Conservation (phyloP, 2,329 filamentous ascomycete genomes). For the Thelonectria olida region DNA sequence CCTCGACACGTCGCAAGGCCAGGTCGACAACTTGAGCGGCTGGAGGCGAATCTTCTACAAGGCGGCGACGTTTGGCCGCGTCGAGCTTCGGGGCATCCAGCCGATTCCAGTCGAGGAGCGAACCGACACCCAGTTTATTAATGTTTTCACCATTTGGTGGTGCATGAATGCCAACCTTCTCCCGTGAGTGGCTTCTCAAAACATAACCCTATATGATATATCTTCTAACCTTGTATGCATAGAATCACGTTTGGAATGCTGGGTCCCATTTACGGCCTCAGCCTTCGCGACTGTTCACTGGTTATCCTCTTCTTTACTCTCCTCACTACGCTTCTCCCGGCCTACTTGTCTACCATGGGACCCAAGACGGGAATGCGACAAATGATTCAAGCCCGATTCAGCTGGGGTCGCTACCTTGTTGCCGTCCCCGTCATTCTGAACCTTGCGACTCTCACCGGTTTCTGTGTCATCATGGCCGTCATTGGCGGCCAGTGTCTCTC, state of each 20-base stretch:
- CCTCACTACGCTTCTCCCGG: conserved; percentile 49
- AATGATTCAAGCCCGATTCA: conserved; percentile 56
- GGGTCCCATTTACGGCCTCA: conserved; percentile 52
- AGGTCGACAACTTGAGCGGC: conserved; percentile 5
- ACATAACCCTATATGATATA: too few species aligned
- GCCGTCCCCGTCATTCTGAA: conserved; percentile 50
- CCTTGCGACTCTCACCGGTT: conserved; percentile 57
- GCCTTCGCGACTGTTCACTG: conserved; percentile 52
- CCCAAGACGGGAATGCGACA: conserved; percentile 57
- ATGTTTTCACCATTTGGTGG: conserved; percentile 44
- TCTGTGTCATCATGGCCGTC: conserved; percentile 57
- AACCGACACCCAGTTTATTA: conserved; percentile 42
- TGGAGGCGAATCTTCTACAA: conserved; percentile 8
- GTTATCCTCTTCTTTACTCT: conserved; percentile 58
- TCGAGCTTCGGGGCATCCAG: conserved; percentile 43
- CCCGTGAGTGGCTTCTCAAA: conserved; percentile 34
- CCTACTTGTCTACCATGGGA: conserved; percentile 53
- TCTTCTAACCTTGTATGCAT: conserved; percentile 16
- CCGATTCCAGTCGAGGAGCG: conserved; percentile 42
- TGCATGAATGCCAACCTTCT: conserved; percentile 44
- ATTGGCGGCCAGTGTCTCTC: conserved; percentile 55
- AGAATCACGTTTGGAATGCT: conserved; percentile 55
- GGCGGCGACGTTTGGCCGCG: conserved; percentile 23
- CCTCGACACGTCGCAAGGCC: conserved; percentile 13
- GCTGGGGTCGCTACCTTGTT: conserved; percentile 34